Evolutionary conservation across 352 stramenopile species (phyloP), one percentile per base, ranked within the genome.

Genomic region (Phytophthora multivora): DNA sequence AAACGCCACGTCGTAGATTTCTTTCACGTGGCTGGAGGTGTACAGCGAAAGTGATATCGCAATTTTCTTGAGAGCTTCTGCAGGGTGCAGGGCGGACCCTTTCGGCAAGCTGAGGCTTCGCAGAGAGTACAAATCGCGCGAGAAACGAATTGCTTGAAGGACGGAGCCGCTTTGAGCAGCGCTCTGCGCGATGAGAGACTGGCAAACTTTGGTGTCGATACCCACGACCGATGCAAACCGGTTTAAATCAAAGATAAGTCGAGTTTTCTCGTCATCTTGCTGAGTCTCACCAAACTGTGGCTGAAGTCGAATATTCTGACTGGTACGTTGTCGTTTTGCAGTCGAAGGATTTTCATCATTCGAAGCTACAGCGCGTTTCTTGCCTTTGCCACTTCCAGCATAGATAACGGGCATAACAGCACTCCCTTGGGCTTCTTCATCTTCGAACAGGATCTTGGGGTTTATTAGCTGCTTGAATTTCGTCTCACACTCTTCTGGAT

Each of bases 31-130:
- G n/a, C 53, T 72, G 16, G 79, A 75, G 5, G 79, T 80, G 55
- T 83, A 90, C 38, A 70, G 54, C 10, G 81, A 92, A 30, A 92
- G 81, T 1, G 80, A 66, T 25, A 84, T 63, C 10, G 80, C 85
- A 12, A 89, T 83, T 40, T 73, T 77, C 50, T 79, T 80, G 15
- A 92, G 53, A 28, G 43, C 66, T 15, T 59, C 59, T 38, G 23
- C 63, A 12, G 43, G 36, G 5, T 63, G 28, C 11, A 57, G 50
- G 1, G 28, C 28, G 11, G 28, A 13, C 28, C 28, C 28, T 13
- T 13, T 33, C 8, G 9, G 28, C 28, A 33, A 8, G 9, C 10
- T 33, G 28, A 33, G 13, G 28, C 28, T 33, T 61, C 25, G 54
- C 55, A 63, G 52, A 11, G 71, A 77, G 58, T 88, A 89, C 45